Percentiles rank a stretch among this genome's conserved stretches.
Evolutionary conservation across 78 protist genomes (phyloP).

Genomic region (Ministeria vibrans): DNA sequence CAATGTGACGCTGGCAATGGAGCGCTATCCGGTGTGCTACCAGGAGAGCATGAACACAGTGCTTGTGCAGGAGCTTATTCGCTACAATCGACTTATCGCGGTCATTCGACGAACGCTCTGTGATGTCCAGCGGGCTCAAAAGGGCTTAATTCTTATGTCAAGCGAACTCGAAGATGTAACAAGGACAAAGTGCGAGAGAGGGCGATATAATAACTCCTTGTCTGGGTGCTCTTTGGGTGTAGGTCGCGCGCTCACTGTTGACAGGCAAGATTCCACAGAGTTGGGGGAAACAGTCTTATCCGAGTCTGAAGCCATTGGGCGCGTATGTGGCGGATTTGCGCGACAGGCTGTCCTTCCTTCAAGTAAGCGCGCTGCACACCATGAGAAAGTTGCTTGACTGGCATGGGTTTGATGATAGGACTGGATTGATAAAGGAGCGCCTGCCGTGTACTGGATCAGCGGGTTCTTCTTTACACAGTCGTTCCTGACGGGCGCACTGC

Average conservation of each 20-base stretch:
- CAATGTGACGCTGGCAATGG: constrained; percentile 23
- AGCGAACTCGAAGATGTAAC: constrained; percentile 48
- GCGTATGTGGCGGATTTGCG: constrained; percentile 44
- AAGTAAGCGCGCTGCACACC: too few relatives aligned
- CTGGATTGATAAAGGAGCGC: constrained; percentile 2
- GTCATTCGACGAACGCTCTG: constrained; percentile 26
- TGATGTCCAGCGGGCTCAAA: constrained; percentile 42
- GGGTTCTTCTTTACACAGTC: constrained; percentile 89
- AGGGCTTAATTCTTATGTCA: constrained; percentile 67
- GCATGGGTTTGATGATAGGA: too few relatives aligned
- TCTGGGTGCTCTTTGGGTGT: too few relatives aligned
- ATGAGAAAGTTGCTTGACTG: too few relatives aligned
- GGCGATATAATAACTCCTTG: too few relatives aligned
- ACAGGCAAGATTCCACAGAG: constrained; percentile 21
- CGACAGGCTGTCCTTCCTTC: constrained; percentile 30
- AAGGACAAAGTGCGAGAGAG: too few relatives aligned
- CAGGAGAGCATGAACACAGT: constrained; percentile 61
- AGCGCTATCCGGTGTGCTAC: constrained; percentile 37
- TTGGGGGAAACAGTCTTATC: constrained; percentile 49
- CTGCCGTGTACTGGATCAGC: constrained; percentile 65
- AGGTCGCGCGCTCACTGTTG: too few relatives aligned
- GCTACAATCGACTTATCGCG: constrained; percentile 43
- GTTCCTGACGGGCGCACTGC: constrained; percentile 75
- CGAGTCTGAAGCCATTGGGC: constrained; percentile 54
- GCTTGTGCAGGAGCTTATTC: constrained; percentile 48